Evolutionary conservation across 805 yeast species (phyloP).

Genomic region (Clavispora carvajalis): DNA sequence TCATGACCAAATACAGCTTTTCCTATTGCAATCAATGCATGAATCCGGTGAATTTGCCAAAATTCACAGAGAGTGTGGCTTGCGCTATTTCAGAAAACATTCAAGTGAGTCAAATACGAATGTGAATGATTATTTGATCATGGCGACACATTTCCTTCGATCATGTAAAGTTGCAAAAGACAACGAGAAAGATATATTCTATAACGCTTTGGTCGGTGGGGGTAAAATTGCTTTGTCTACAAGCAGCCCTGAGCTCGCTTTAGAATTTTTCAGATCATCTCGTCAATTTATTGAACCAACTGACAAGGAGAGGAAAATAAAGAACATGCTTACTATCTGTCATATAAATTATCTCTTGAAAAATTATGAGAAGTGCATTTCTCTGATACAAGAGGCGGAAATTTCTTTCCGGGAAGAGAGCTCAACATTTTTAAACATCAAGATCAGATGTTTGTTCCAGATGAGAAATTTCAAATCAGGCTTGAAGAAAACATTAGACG

Average conservation of each 20-base stretch:
- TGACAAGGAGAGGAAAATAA: slow-evolving; percentile 18
- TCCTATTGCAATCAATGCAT: slow-evolving; percentile 23
- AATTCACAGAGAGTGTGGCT: slow-evolving; percentile 37
- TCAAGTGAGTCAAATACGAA: slow-evolving; percentile 12
- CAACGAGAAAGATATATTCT: slow-evolving; percentile 33
- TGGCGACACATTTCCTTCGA: slow-evolving; percentile 36
- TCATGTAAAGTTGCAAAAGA: slow-evolving; percentile 28
- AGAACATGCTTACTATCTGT: slow-evolving; percentile 25
- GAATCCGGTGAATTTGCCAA: slow-evolving; percentile 20
- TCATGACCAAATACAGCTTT: slow-evolving; percentile 37
- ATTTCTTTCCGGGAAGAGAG: slow-evolving; percentile 27
- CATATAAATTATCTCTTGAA: slow-evolving; percentile 25
- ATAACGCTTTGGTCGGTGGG: slow-evolving; percentile 37
- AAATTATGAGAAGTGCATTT: slow-evolving; percentile 30
- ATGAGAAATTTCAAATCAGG: slow-evolving; percentile 28
- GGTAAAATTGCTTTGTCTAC: slow-evolving; percentile 41
- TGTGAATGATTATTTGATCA: slow-evolving; percentile 23
- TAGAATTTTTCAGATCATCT: slow-evolving; percentile 36
- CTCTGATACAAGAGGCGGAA: slow-evolving; percentile 27
- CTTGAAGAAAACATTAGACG: slow-evolving; percentile 27
- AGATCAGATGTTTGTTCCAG: slow-evolving; percentile 32
- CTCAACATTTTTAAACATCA: slow-evolving; percentile 31
- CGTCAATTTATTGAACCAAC: slow-evolving; percentile 18
- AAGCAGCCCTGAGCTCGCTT: slow-evolving; percentile 37
- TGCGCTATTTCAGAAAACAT: slow-evolving; percentile 29